Percentiles rank a stretch among this genome's conserved stretches.
Conservation (phyloP, 805 yeast genomes). For the Candida taoyuanica region DNA sequence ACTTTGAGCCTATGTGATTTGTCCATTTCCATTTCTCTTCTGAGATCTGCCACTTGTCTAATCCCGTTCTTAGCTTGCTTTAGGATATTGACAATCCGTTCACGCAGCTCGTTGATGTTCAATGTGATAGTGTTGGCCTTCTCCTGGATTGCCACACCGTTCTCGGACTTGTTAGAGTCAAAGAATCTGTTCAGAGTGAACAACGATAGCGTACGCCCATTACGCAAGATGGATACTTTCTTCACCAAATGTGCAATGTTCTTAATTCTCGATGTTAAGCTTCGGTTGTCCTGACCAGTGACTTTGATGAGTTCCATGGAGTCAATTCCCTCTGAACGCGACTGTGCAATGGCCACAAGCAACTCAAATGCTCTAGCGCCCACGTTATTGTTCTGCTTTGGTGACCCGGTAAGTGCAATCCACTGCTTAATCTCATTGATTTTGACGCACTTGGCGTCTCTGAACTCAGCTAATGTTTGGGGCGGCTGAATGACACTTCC, state of each 20-base stretch:
- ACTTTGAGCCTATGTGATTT: constrained; percentile 36
- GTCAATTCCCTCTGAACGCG: constrained; percentile 52
- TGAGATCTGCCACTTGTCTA: constrained; percentile 57
- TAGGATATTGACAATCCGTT: constrained; percentile 42
- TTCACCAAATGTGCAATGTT: constrained; percentile 47
- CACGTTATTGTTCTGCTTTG: constrained; percentile 44
- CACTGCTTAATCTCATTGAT: constrained; percentile 56
- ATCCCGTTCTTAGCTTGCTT: constrained; percentile 56
- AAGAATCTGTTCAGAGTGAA: constrained; percentile 47
- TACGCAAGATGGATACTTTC: constrained; percentile 34
- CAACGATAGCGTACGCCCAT: constrained; percentile 50
- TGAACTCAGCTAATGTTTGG: constrained; percentile 4
- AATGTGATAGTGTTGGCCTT: constrained; percentile 24
- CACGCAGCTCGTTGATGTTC: constrained; percentile 28
- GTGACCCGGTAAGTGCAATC: constrained; percentile 51
- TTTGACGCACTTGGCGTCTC: constrained; percentile 25
- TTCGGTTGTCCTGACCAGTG: constrained; percentile 68
- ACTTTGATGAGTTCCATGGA: constrained; percentile 51
- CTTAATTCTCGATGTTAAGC: constrained; percentile 59
- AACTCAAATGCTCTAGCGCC: constrained; percentile 55
- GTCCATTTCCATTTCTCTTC: constrained; percentile 51
- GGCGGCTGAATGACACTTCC: background rate
- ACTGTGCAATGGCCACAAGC: constrained; percentile 54
- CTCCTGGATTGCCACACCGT: constrained; percentile 3
- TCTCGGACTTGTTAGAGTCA: constrained; percentile 21